phyloP scores from a whole-genome alignment of 257 asterid genomes.

The Solanum pinnatisectum region DNA sequence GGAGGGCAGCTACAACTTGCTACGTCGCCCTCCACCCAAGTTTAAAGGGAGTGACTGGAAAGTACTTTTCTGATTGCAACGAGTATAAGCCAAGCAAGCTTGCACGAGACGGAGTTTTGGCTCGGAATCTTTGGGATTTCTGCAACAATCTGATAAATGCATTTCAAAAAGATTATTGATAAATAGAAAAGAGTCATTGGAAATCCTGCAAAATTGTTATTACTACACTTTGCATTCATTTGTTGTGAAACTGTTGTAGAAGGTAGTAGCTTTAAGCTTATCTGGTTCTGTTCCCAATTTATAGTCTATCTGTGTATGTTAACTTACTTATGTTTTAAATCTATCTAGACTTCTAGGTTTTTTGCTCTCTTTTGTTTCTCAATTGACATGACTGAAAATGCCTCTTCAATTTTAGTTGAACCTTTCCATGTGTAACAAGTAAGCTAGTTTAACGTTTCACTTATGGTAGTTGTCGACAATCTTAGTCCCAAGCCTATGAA shows the following conservation, averaged over 20 bases:
- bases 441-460: no score
- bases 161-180: background rate
- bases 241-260: background rate
- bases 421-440: no score
- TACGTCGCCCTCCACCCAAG: constrained; percentile 60
- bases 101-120: constrained; percentile 32
- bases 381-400: no score
- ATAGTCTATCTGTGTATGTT: background rate
- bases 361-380: no score
- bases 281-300: background rate
- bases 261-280: background rate
- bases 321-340: no score
- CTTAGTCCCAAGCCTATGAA: no score
- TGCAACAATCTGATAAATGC: constrained; percentile 16
- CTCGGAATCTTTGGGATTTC: constrained; percentile 52
- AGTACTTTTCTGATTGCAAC: constrained; percentile 42
- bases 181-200: background rate
- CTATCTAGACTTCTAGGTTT: no score
- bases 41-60: constrained; percentile 30
- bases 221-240: background rate
- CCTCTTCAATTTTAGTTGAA: no score
- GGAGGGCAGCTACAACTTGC: constrained; percentile 75
- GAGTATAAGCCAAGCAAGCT: constrained; percentile 35
- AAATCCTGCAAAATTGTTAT: background rate
- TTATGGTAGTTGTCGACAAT: no score